These are phyloP conservation scores for Ustilago nuda DNA, from an alignment of 1,284 basidiomycete species.

Conservation along the genomic window DNA sequence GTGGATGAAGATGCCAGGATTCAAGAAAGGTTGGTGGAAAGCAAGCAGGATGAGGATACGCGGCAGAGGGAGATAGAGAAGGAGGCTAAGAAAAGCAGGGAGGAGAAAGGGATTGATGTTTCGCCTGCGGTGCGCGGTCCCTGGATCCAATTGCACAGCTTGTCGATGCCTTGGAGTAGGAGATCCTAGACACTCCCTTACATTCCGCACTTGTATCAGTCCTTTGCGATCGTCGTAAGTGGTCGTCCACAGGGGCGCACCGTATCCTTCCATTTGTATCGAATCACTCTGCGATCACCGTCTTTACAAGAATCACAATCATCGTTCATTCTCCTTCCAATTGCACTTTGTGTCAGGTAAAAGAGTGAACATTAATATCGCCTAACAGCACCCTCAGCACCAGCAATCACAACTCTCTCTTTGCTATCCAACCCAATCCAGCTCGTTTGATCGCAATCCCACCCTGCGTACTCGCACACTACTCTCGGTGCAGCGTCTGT, in stretches of 20 bases:
- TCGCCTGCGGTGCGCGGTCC: neutral
- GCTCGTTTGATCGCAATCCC: constrained; percentile 56
- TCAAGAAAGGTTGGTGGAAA: neutral
- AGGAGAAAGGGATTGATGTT: neutral
- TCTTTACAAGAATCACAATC: neutral
- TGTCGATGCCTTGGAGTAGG: neutral
- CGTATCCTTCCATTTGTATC: neutral
- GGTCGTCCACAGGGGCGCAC: neutral
- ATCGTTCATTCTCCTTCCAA: neutral
- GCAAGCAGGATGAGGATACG: neutral
- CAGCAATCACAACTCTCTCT: constrained; percentile 39
- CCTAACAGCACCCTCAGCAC: constrained; percentile 43
- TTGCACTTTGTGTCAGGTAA: too few relatives aligned
- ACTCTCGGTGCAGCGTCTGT: constrained; percentile 18
- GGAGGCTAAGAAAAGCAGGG: neutral
- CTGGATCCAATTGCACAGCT: neutral
- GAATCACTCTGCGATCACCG: neutral
- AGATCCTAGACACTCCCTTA: neutral
- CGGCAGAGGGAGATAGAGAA: neutral
- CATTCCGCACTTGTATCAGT: too few relatives aligned
- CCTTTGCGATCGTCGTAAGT: neutral
- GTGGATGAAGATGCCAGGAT: neutral
- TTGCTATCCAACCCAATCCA: constrained; percentile 30
- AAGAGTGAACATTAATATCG: constrained; percentile 28
- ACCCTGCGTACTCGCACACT: constrained; percentile 51